A percentile compares a stretch with the other conserved stretches of the same genome.
Evolutionary conservation across 805 yeast species (phyloP).

Genomic region (Ogataea minuta): DNA sequence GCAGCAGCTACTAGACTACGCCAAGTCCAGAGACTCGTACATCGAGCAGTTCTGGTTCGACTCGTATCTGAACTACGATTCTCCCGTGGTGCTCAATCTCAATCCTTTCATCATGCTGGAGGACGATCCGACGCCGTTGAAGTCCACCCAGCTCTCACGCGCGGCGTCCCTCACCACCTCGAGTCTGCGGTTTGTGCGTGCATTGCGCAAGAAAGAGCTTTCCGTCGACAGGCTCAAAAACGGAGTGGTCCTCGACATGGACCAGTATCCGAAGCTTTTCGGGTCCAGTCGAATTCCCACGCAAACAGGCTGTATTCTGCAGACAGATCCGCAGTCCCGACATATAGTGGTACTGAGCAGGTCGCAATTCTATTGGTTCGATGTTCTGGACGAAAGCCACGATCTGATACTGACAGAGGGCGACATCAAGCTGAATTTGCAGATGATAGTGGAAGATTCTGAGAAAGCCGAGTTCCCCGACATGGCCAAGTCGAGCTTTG

Average conservation of each 20-base stretch:
- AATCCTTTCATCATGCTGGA: conserved; percentile 89
- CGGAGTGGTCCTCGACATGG: conserved; percentile 76
- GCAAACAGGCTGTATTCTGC: conserved; percentile 78
- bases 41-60: conserved; percentile 96
- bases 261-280: conserved; percentile 81
- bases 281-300: conserved; percentile 90
- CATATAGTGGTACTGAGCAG: conserved; percentile 81
- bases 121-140: conserved; percentile 82
- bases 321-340: conserved; percentile 69
- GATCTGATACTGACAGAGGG: conserved; percentile 71
- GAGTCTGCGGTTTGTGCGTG: conserved; percentile 75
- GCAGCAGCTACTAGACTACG: conserved; percentile 57
- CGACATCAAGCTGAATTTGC: conserved; percentile 72
- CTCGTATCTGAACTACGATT: conserved; percentile 81
- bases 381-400: conserved; percentile 73
- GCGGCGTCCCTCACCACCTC: conserved; percentile 79
- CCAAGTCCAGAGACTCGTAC: conserved; percentile 67
- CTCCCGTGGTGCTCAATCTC: conserved; percentile 86
- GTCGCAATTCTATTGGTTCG: conserved; percentile 94
- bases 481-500: conserved; percentile 75
- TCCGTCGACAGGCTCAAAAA: conserved; percentile 67
- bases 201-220: conserved; percentile 70
- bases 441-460: conserved; percentile 76
- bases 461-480: conserved; percentile 50
- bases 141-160: conserved; percentile 65